Base-by-base conservation (phyloP, 1,284 basidiomycete species). In the Termitomyces sp. region DNA sequence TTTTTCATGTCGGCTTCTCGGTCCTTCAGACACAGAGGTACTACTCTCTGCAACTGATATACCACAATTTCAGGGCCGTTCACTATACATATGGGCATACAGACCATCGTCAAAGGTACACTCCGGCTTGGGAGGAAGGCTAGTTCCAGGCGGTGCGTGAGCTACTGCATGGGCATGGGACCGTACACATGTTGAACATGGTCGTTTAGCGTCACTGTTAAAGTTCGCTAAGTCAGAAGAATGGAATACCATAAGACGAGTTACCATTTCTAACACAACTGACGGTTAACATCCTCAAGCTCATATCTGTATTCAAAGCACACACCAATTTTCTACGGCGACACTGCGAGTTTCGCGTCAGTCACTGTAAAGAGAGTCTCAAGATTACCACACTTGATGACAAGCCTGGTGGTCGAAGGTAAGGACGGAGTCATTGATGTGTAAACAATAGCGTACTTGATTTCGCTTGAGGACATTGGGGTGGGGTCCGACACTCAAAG, bases 301-400 rank as follows among this genome's bases (percentile, higher is more conserved):
- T 37, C 16, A 46, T 5, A 28, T 18, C 14, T 14, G 24, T 37
- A n/a, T 21, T 26, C 26, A 50, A 60, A 14, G 38, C 28, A 70
- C 84, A 70, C 63, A 87, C 86, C 70, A 88, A 66, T 68, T 88
- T 88, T 54, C 86, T 77, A 57, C 78, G 74, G 38, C 86, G 82
- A 64, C 86, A 88, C 72, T 88, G 8, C 2, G 24, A 19, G n/a
- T 9, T 34, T 33, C 2, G 71, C 72, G 72, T 50, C 18, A 52
- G 44, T 48, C 38, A 38, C 38, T 28, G 8, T 2, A 48, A 34
- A 42, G 54, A 67, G 69, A 71, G 28, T 19, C 19, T 54, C 49
- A 43, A 28, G 38, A 30, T 42, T 45, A 42, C 64, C 65, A 50
- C 60, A 76, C 76, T 66, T 78, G 76, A 62, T 78, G 76, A 59